Evolutionary conservation across 805 yeast species (phyloP), one percentile per base, ranked within the genome.

Genomic region (Starmerella geochares): DNA sequence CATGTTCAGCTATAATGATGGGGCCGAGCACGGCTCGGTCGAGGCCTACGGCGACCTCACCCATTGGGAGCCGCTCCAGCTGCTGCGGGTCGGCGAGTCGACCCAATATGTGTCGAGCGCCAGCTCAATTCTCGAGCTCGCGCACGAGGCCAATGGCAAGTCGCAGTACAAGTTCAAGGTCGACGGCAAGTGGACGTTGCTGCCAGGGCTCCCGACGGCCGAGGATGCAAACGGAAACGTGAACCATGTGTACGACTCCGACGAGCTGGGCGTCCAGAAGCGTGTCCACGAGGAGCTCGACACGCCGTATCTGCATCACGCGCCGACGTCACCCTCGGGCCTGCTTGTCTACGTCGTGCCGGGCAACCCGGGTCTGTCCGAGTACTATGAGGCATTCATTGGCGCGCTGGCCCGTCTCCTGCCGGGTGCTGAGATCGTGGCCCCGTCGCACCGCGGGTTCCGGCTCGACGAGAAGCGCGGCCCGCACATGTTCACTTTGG

Each of bases 291-390:
- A 27, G 25, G 35, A 17, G 11, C 13, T 27, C 4, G 36, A 21
- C 33, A 36, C 47, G 29, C 29, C 53, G 23, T 46, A 33, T 25
- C 10, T 50, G 17, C 47, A 25, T 9, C 38, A 19, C 23, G 28
- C 17, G 16, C 46, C 50, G 19, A 3, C 28, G 3, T 10, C 25
- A 8, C n/a, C 50, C 4, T 31, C 48, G 13, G 24, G 38, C 24
- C 17, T 19, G 17, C 42, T 83, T 27, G 62, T 82, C 40, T 71
- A 78, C 4, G 71, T 82, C 54, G 70, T 83, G 5, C 90, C 92
- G 0, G 92, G 92, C 0, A 83, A 83, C 56, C 92, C 92, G 0
- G 92, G 90, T 0, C 64, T 83, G 24, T 71, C 79, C 37, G 79
- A 78, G 53, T 83, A 75, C 64, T 83, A 83, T 62, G 68, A 68